Evolutionary conservation across 352 stramenopile species (phyloP).

Genomic region (Phytophthora sansomeana): DNA sequence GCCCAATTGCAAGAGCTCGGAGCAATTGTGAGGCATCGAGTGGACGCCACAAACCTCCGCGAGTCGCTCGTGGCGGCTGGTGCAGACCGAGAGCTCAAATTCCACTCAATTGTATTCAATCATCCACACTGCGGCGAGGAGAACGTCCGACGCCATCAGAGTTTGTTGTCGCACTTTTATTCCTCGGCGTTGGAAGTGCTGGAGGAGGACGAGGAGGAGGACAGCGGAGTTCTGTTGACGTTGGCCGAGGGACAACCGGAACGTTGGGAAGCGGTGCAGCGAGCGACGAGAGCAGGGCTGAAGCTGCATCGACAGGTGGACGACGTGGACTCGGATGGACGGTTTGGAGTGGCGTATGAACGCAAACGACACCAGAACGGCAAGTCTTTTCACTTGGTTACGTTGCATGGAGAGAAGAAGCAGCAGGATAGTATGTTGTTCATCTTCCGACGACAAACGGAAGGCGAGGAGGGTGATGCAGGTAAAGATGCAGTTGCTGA

Average conservation of each 20-base stretch:
- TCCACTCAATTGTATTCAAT: slow-evolving; percentile 93
- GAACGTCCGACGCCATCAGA: slow-evolving; percentile 86
- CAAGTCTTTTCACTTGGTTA: slow-evolving; percentile 85
- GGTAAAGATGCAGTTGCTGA: neutral
- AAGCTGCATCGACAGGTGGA: slow-evolving; percentile 50
- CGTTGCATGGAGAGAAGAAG: slow-evolving; percentile 72
- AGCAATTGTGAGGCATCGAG: slow-evolving; percentile 56
- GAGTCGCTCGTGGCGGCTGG: slow-evolving; percentile 41
- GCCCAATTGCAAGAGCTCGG: slow-evolving; percentile 50
- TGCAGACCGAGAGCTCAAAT: slow-evolving; percentile 31
- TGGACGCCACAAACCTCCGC: slow-evolving; percentile 74
- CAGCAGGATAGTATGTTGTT: slow-evolving; percentile 77
- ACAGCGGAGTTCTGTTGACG: slow-evolving; percentile 62
- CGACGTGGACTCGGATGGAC: slow-evolving; percentile 54
- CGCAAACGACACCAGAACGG: slow-evolving; percentile 91
- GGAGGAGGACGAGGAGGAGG: slow-evolving; percentile 12
- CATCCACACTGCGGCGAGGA: slow-evolving; percentile 94
- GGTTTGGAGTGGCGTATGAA: slow-evolving; percentile 62
- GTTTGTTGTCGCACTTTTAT: slow-evolving; percentile 93
- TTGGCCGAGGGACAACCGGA: slow-evolving; percentile 79
- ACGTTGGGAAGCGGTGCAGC: slow-evolving; percentile 73
- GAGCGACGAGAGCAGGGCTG: slow-evolving; percentile 55
- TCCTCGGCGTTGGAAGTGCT: slow-evolving; percentile 65
- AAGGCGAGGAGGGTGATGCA: neutral
- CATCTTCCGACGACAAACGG: slow-evolving; percentile 45